These are phyloP conservation scores for Debaryomyces fabryi DNA, from an alignment of 1,139 yeast species.

Conservation along the genomic window DNA sequence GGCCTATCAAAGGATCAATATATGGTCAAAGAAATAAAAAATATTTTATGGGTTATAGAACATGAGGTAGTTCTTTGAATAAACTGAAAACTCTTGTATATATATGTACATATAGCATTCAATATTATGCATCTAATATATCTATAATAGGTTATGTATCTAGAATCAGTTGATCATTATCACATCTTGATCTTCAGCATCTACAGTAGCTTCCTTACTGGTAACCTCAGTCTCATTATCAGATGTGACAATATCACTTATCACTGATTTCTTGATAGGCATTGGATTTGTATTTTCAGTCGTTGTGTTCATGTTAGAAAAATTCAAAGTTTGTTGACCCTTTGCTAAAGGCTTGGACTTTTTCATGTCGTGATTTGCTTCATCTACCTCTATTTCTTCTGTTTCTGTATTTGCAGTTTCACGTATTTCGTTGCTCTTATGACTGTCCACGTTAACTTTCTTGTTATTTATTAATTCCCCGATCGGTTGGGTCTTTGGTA, in stretches of 20 bases:
- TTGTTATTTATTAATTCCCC: conserved; percentile 53
- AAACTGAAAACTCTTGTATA: not conserved
- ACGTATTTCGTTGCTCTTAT: not conserved
- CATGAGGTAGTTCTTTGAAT: not conserved
- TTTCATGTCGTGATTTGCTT: conserved; percentile 3
- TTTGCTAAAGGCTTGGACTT: conserved; percentile 25
- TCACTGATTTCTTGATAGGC: conserved; percentile 35
- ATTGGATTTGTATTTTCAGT: conserved; percentile 16
- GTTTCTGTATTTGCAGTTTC: conserved; percentile 8
- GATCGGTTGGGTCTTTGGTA: conserved; percentile 63
- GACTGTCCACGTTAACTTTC: conserved; percentile 36
- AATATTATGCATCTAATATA: not conserved
- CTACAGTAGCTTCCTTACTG: conserved; percentile 18
- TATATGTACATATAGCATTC: conserved; percentile 4
- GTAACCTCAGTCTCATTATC: conserved; percentile 17
- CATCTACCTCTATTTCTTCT: conserved; percentile 12
- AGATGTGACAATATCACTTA: conserved; percentile 35
- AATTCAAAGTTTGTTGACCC: conserved; percentile 42
- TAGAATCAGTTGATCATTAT: conserved; percentile 20
- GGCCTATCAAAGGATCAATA: conserved; percentile 26
- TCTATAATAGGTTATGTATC: conserved; percentile 13
- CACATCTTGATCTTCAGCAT: conserved; percentile 18
- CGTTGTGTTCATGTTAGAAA: conserved; percentile 20
- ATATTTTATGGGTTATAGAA: conserved; percentile 36
- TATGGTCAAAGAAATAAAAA: conserved; percentile 31